Percentiles rank a stretch among this genome's conserved stretches.
Evolutionary conservation across 2,329 filamentous ascomycete genomes (phyloP).

Genomic region (Hypomyces perniciosus): DNA sequence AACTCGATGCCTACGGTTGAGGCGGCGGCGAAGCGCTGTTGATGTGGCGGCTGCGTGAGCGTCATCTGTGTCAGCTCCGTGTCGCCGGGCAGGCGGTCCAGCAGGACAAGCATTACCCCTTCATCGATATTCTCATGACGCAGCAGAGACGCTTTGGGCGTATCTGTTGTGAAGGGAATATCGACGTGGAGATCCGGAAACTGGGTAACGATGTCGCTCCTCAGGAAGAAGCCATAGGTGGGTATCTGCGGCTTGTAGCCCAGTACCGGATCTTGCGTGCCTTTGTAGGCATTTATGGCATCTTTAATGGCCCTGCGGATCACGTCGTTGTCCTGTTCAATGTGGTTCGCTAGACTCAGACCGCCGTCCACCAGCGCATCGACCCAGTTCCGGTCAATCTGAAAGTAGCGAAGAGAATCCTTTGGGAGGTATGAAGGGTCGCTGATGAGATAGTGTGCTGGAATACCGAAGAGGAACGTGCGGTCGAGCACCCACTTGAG

Average conservation of each 20-base stretch:
- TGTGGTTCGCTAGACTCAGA: conserved; percentile 32
- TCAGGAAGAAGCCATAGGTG: conserved; percentile 26
- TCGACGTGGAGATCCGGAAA: conserved; percentile 23
- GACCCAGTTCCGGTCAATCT: conserved; percentile 33
- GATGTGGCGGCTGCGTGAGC: background rate
- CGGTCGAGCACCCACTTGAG: conserved; percentile 30
- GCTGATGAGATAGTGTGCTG: conserved; percentile 31
- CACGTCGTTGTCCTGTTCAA: conserved; percentile 16
- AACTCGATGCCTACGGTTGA: too few species aligned
- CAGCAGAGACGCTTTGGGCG: background rate
- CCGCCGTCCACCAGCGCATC: conserved; percentile 35
- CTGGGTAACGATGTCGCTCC: conserved; percentile 20
- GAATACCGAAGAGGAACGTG: conserved; percentile 29
- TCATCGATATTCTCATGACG: background rate
- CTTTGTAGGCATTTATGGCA: conserved; percentile 13
- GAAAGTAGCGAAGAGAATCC: conserved; percentile 33
- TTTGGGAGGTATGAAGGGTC: conserved; percentile 26
- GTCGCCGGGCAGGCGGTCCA: background rate
- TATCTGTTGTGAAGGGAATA: background rate
- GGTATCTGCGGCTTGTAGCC: conserved; percentile 22
- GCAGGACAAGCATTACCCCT: background rate
- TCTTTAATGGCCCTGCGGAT: conserved; percentile 21
- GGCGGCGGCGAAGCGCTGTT: background rate
- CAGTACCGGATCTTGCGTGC: conserved; percentile 14
- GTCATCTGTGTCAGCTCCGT: background rate